Evolutionary conservation across 805 yeast species (phyloP), one percentile per base, ranked within the genome.

Genomic region (Myxozyma neotropica): DNA sequence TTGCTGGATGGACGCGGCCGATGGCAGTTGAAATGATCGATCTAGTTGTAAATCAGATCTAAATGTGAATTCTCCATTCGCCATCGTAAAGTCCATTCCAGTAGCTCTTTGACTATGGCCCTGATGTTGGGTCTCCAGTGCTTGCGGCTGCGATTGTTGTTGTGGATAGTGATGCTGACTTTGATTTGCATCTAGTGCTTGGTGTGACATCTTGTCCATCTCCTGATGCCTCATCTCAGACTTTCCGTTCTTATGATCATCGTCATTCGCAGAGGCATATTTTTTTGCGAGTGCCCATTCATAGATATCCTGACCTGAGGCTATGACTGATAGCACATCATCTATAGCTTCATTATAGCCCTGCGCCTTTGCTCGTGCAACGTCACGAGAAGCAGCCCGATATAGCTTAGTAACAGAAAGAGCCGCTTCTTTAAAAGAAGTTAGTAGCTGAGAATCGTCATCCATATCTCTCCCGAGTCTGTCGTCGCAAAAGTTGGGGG

Each of bases 371-470:
- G 80, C 68, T 26, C 83, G 66, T 4, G 80, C 71, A 45, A 75
- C 79, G 50, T 83, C 78, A 50, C 80, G 79, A 62, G 81, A 83
- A 7, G 89, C 81, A 4, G 85, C 71, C 50, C 89, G 73, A 66
- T 87, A 87, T 29, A 87, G 74, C 13, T 85, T 80, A 15, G 91
- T 86, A 27, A 86, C 88, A 5, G 88, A 80, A 56, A 85, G 81
- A 27, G 91, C 91, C 5, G 91, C 91, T 56, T 78, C 78, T 70
- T 83, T 85, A 73, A 86, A 87, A 68, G 85, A 87, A n/a, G 75
- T 72, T 0, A 84, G 78, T 29, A 87, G 75, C 47, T 86, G 87
- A 44, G 72, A 74, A 59, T 79, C 81, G 47, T 85, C 73, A 47
- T 85, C 73, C 29, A 33, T 43, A 10, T 21, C 15, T 43, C 35